These are phyloP conservation scores for Stenocarpella maydis DNA, from an alignment of 2,329 filamentous ascomycete species.

Conservation along the genomic window DNA sequence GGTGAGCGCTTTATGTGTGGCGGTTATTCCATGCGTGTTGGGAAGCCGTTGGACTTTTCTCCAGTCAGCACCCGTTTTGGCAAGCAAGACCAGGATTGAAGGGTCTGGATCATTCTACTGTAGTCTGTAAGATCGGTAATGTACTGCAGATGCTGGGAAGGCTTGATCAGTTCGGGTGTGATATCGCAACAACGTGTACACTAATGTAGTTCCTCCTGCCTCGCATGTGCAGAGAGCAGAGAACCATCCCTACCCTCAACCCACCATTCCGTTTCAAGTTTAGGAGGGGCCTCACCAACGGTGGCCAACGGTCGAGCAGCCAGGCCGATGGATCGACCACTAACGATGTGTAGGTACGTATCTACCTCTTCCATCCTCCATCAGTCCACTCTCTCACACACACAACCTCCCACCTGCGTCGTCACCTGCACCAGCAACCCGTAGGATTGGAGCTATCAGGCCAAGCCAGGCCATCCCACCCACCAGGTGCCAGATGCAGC, in stretches of 20 bases:
- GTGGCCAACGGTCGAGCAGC: neutral
- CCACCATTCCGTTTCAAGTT: neutral
- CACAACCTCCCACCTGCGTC: neutral
- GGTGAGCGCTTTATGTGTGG: neutral
- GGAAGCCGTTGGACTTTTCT: no score
- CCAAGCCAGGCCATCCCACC: conserved; percentile 1
- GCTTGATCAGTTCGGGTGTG: neutral
- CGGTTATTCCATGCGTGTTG: neutral
- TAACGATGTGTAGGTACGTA: neutral
- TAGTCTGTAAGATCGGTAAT: neutral
- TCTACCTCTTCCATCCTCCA: neutral
- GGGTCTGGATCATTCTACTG: no score
- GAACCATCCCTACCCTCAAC: no score
- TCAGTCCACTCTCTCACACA: neutral
- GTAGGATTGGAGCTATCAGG: conserved; percentile 8
- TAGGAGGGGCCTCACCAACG: neutral
- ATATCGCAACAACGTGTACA: no score
- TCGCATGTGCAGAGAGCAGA: no score
- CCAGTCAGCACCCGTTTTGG: neutral
- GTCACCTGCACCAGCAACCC: neutral
- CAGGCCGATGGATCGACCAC: neutral
- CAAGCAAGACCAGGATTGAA: neutral
- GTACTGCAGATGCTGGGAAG: conserved; percentile 3
- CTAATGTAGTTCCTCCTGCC: no score
- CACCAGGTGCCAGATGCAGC: conserved; percentile 10